Conservation (phyloP, 192 early-diverging fungal species). For the Thamnidium elegans region DNA sequence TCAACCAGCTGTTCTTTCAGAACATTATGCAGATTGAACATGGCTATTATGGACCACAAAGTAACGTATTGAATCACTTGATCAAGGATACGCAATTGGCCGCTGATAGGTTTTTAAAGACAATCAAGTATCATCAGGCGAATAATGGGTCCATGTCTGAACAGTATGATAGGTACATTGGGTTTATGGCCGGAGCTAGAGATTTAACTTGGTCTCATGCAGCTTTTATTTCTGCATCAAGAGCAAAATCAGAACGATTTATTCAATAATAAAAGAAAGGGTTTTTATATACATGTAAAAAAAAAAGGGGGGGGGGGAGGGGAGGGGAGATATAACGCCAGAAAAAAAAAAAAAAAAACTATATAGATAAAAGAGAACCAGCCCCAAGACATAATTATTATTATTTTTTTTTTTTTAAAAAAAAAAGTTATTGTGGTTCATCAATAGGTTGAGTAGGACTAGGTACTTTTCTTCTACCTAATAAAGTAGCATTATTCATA, state of each 20-base stretch:
- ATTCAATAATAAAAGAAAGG: slow-evolving; percentile 4
- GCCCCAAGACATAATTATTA: not conserved
- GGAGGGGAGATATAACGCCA: not conserved
- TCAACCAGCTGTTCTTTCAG: slow-evolving; percentile 37
- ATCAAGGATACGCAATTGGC: slow-evolving; percentile 34
- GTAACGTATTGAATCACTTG: slow-evolving; percentile 27
- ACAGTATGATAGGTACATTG: slow-evolving; percentile 57
- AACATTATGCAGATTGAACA: slow-evolving; percentile 18
- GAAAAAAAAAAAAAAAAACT: not conserved
- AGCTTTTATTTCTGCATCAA: slow-evolving; percentile 43
- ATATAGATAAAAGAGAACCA: not conserved
- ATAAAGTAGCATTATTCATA: slow-evolving; percentile 22
- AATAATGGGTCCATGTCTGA: slow-evolving; percentile 57
- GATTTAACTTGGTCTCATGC: slow-evolving; percentile 78
- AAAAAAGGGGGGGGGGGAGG: not conserved
- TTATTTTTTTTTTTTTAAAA: not conserved
- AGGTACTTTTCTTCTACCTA: slow-evolving; percentile 19
- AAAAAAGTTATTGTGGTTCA: not conserved
- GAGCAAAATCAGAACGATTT: slow-evolving; percentile 24
- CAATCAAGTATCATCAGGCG: slow-evolving; percentile 50
- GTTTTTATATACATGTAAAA: not conserved
- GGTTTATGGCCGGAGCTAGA: slow-evolving; percentile 57
- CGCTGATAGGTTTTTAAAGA: slow-evolving; percentile 58
- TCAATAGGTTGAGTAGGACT: not conserved
- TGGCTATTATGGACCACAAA: not conserved